Evolutionary conservation across 148 eudicot species (phyloP).

Genomic region (Hydrangea macrophylla): DNA sequence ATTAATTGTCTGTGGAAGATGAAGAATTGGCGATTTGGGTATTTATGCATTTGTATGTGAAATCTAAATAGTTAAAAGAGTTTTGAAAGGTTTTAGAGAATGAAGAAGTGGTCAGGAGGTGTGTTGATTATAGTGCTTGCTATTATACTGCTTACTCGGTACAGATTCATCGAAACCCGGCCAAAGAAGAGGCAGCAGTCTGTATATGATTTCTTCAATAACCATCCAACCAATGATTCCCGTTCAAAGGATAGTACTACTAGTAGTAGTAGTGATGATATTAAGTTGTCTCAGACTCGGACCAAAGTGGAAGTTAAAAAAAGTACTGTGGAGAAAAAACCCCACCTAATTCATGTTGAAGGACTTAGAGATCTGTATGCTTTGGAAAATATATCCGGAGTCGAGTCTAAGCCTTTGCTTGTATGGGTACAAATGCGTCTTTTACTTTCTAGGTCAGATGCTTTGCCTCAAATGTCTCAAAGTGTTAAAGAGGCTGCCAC

Average conservation of each 20-base stretch:
- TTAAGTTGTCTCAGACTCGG: background rate
- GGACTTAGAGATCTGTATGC: slow-evolving; percentile 37
- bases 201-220: slow-evolving; percentile 47
- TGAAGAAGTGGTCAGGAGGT: slow-evolving; percentile 54
- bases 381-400: slow-evolving; percentile 26
- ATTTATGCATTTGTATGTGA: background rate
- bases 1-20: background rate
- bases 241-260: background rate
- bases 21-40: background rate
- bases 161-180: slow-evolving; percentile 29
- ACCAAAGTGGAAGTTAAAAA: background rate
- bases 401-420: slow-evolving; percentile 33
- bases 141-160: slow-evolving; percentile 35
- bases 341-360: slow-evolving; percentile 31
- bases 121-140: slow-evolving; percentile 36
- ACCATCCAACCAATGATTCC: slow-evolving; percentile 22
- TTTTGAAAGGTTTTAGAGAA: slow-evolving; percentile 13
- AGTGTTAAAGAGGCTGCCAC: slow-evolving; percentile 48
- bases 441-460: slow-evolving; percentile 51
- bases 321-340: slow-evolving; percentile 12
- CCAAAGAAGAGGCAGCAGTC: slow-evolving; percentile 46
- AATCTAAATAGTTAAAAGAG: background rate
- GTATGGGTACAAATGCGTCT: slow-evolving; percentile 43
- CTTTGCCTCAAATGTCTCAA: slow-evolving; percentile 48
- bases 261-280: too few relatives aligned